Evolutionary conservation across 1,284 basidiomycete genomes (phyloP), one percentile per base, ranked within the genome.

Genomic region (Heterobasidion parviporum): DNA sequence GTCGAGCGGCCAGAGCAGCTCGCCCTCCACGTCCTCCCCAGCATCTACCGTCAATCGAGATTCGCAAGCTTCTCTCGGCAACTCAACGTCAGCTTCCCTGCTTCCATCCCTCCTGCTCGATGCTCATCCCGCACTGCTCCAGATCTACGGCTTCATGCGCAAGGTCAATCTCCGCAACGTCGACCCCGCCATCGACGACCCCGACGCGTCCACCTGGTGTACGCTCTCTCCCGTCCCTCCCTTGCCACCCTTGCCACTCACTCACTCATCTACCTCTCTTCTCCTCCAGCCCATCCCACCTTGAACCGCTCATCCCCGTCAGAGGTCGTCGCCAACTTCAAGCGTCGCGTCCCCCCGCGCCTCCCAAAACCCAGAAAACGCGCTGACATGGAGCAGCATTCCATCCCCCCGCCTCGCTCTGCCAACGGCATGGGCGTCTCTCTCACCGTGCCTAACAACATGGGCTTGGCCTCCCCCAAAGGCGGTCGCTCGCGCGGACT

Each of bases 61-160:
- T 94, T 94, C 71, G 92, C 92, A 47, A 90, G 87, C 78, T 94
- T 94, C 79, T 93, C 91, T 60, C 83, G 92, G 71, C 92, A 94
- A 80, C 83, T 94, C 67, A 94, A 94, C 74, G 92, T 94, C 67
- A 64, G 85, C 77, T 67, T 66, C 63, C 64, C 65, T 66, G 67
- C 64, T 70, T 62, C 64, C 59, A 62, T 18, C 26, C 62, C 62
- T 63, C 61, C 57, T 55, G 54, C 55, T 56, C 56, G 56, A 52
- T 53, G 47, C 56, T 48, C 20, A n/a, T 26, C 49, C 54, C 58
- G 60, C 56, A 60, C 48, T 54, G 53, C 57, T 46, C 6, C 67
- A 94, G 92, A 94, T 94, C 72, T 94, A 94, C 74, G 92, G 92
- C 61, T 94, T 92, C 77, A 94, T 94, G 89, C 89, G 92, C 71